A percentile compares a stretch with the other conserved stretches of the same genome.
Conservation (phyloP, 805 yeast species). For the Myxozyma kluyveri region DNA sequence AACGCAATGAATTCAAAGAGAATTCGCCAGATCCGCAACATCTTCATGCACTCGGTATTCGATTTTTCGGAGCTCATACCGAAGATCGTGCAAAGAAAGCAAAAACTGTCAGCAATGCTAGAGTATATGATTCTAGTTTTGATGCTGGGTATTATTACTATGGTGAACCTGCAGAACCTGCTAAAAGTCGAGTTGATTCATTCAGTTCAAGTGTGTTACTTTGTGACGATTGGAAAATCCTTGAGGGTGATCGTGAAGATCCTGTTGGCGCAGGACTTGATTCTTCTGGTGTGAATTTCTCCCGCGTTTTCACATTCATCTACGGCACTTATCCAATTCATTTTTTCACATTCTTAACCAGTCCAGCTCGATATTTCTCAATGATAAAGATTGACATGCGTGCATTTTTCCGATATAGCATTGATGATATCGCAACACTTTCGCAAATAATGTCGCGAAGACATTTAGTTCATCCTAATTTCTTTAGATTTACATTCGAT, state of each 20-base stretch:
- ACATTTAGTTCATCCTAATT: slow-evolving; percentile 51
- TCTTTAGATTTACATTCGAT: slow-evolving; percentile 41
- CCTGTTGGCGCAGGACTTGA: slow-evolving; percentile 13
- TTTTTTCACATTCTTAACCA: slow-evolving; percentile 44
- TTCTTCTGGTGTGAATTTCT: slow-evolving; percentile 17
- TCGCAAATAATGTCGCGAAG: slow-evolving; percentile 38
- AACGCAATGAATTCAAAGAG: slow-evolving; percentile 12
- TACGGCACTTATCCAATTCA: slow-evolving; percentile 60
- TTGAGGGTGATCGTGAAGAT: slow-evolving; percentile 11
- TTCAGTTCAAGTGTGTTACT: not conserved
- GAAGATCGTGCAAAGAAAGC: too few relatives aligned
- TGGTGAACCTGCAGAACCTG: not conserved
- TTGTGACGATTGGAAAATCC: too few relatives aligned
- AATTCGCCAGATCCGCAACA: too few relatives aligned
- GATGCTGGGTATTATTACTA: not conserved
- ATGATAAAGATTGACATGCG: slow-evolving; percentile 21
- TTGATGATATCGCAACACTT: slow-evolving; percentile 37
- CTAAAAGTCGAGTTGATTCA: too few relatives aligned
- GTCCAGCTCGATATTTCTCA: slow-evolving; percentile 43
- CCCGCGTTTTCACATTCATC: slow-evolving; percentile 45
- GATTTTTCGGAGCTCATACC: too few relatives aligned
- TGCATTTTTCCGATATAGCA: slow-evolving; percentile 31
- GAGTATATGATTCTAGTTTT: too few relatives aligned
- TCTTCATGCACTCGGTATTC: too few relatives aligned
- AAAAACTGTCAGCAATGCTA: too few relatives aligned